Conservation (phyloP, 768 basidiomycete species). For the Leucocoprinus leucothites region DNA sequence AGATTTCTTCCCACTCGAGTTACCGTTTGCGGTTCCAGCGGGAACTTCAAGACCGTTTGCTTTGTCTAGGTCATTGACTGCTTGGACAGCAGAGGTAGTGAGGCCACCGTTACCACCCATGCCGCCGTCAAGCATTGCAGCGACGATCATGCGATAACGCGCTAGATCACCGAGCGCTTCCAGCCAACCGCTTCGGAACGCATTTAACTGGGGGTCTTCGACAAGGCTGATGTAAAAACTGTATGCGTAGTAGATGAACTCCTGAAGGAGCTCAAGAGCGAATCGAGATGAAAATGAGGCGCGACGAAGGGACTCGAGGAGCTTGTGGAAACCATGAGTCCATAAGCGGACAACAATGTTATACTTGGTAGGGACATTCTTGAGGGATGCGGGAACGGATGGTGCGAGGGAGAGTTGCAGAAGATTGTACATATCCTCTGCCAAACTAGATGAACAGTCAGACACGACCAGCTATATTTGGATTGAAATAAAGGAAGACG, state of each 20-base stretch:
- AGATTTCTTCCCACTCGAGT: constrained; percentile 26
- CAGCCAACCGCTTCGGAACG: constrained; percentile 85
- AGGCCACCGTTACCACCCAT: constrained; percentile 40
- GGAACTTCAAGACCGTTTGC: constrained; percentile 16
- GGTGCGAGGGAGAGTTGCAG: constrained; percentile 84
- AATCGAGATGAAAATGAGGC: constrained; percentile 66
- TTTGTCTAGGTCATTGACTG: constrained; percentile 45
- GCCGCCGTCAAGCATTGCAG: constrained; percentile 68
- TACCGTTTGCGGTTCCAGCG: constrained; percentile 18
- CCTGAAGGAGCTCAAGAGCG: constrained; percentile 89
- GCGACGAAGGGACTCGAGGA: constrained; percentile 87
- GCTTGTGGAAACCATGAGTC: constrained; percentile 86
- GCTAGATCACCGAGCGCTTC: constrained; percentile 97
- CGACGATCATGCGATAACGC: constrained; percentile 93
- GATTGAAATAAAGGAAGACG: constrained; percentile 8
- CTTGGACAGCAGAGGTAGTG: constrained; percentile 41
- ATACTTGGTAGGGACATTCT: constrained; percentile 89
- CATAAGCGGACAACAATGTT: constrained; percentile 94
- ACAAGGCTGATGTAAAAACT: constrained; percentile 88
- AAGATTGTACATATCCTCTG: constrained; percentile 87
- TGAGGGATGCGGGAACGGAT: constrained; percentile 81
- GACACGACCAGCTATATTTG: constrained; percentile 9
- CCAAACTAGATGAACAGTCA: constrained; percentile 51
- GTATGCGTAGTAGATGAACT: constrained; percentile 95
- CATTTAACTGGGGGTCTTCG: constrained; percentile 69